A percentile compares a stretch with the other conserved stretches of the same genome.
phyloP scores from a whole-genome alignment of 2,329 filamentous ascomycete genomes.

The Cladobotryum protrusum region DNA sequence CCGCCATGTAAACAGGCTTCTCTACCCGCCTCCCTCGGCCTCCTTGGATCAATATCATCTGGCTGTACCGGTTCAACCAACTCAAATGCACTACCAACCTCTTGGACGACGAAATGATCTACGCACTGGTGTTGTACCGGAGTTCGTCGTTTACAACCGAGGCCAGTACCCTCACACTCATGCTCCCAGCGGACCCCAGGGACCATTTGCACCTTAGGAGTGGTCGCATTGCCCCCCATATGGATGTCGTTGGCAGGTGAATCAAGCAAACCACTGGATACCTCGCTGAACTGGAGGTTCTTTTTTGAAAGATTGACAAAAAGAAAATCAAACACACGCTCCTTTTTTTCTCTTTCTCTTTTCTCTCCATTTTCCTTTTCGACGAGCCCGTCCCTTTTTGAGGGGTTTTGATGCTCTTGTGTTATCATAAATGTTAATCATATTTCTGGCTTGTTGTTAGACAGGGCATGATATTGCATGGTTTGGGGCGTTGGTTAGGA shows the following conservation, averaged over 20 bases:
- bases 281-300: neutral
- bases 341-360: neutral
- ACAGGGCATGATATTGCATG: slow-evolving; percentile 25
- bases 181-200: slow-evolving; percentile 24
- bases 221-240: slow-evolving; percentile 17
- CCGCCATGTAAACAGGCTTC: slow-evolving; percentile 80
- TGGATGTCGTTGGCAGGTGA: slow-evolving; percentile 5
- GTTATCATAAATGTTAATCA: slow-evolving; percentile 8
- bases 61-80: slow-evolving; percentile 49
- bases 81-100: slow-evolving; percentile 79
- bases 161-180: slow-evolving; percentile 23
- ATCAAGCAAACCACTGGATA: neutral
- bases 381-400: too few species aligned
- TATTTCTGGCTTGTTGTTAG: slow-evolving; percentile 5
- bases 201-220: slow-evolving; percentile 31
- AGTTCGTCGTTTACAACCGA: slow-evolving; percentile 40
- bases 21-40: slow-evolving; percentile 77
- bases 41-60: slow-evolving; percentile 71
- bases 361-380: slow-evolving; percentile 14
- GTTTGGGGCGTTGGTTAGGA: slow-evolving; percentile 25
- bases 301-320: neutral
- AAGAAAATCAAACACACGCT: neutral
- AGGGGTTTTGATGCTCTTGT: neutral
- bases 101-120: slow-evolving; percentile 63
- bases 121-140: slow-evolving; percentile 65